Evolutionary conservation across 1,139 yeast species (phyloP), one percentile per base, ranked within the genome.

Genomic region (Candida buenavistaensis): DNA sequence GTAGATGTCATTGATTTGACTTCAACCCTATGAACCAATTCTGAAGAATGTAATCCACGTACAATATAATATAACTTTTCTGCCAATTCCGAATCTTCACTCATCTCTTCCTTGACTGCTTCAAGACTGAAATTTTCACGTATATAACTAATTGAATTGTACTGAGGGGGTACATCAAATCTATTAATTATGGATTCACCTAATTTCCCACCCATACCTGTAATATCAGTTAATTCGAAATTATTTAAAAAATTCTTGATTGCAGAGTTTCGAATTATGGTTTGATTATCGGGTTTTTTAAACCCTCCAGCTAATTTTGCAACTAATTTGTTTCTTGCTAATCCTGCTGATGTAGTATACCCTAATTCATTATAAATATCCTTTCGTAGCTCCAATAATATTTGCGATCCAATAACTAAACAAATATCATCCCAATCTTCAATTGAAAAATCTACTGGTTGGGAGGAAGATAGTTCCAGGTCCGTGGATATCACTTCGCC

Each of bases 241-340:
- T 72, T 66, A 25, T 64, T 64, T 10, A 90, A 55, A 51, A 90
- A 92, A 1, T 52, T 49, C 3, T 62, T 47, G 1, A 81, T 64
- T 16, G 75, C 62, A 5, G 54, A 50, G 33, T 75, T 74, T 26
- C 82, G 58, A 0, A 92, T 68, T 3, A 86, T 69, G 0, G 97
- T 88, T 54, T 92, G 98, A 32, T 81, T 78, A 54, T 88, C 82
- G 0, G 98, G 98, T 50, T 92, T 92, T 36, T 74, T 72, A 48
- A 68, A 81, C 3, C 92, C 95, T 9, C 95, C 89, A 0, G 95
- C 96, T n/a, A 92, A 62, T 54, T 92, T 92, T 3, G 97, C 92
- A 14, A 90, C 58, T 2, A 80, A 74, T 54, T 88, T 88, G 38
- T 80, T 85, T 14, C 83, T 64, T 0, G 87, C 85, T 3, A 92